These are phyloP conservation scores for Dentiscutata heterogama DNA, from an alignment of 371 early-diverging fungal genomes.

Conservation along the genomic window DNA sequence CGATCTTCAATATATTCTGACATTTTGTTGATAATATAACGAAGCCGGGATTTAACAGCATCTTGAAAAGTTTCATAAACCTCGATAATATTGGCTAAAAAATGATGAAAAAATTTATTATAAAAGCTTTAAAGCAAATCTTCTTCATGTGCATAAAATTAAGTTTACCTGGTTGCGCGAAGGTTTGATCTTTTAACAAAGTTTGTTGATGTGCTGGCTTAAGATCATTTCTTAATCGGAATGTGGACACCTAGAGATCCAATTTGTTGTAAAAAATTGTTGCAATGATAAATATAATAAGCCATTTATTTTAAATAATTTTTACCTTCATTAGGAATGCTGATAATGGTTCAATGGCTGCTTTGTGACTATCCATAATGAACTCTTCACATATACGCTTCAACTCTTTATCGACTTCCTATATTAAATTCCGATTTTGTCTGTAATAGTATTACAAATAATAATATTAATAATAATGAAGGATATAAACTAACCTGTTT, in stretches of 20 bases:
- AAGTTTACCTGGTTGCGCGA: constrained; percentile 57
- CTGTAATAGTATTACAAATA: neutral
- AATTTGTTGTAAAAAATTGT: neutral
- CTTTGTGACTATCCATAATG: constrained; percentile 72
- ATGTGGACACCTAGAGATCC: constrained; percentile 47
- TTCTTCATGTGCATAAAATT: constrained; percentile 8
- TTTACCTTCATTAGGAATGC: constrained; percentile 76
- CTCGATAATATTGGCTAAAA: constrained; percentile 48
- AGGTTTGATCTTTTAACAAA: constrained; percentile 55
- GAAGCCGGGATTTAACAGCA: constrained; percentile 63
- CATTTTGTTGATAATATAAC: constrained; percentile 65
- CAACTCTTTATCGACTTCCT: constrained; percentile 76
- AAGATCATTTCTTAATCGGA: constrained; percentile 44
- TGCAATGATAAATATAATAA: constrained; percentile 7
- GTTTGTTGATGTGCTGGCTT: constrained; percentile 48
- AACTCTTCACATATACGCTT: constrained; percentile 82
- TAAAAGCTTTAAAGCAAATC: neutral
- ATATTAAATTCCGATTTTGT: neutral
- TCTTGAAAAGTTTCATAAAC: constrained; percentile 65
- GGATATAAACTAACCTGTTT: constrained; percentile 48
- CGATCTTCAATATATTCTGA: constrained; percentile 78
- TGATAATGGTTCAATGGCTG: constrained; percentile 72
- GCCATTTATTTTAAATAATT: constrained; percentile 46
- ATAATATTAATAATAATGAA: neutral
- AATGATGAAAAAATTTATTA: constrained; percentile 44